phyloP scores from a whole-genome alignment of 225 moss, liverwort and hornwort species.

The Polytrichum formosum region DNA sequence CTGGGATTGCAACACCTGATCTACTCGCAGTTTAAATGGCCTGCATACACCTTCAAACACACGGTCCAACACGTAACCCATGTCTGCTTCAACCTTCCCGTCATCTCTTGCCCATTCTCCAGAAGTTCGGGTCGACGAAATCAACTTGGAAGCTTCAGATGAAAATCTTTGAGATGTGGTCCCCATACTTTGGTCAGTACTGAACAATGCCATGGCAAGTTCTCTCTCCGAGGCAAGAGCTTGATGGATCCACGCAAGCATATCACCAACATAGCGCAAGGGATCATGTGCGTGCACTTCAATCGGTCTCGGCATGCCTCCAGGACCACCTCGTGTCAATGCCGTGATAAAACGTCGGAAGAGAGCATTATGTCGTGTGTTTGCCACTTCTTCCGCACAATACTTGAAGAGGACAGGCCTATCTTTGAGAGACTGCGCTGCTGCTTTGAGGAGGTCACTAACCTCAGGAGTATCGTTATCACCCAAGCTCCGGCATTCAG shows the following conservation, averaged over 20 bases:
- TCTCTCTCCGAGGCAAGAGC: slow-evolving; percentile 97
- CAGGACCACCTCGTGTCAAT: slow-evolving; percentile 94
- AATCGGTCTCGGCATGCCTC: slow-evolving; percentile 98
- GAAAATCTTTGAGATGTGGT: slow-evolving; percentile 81
- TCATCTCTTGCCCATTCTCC: slow-evolving; percentile 77
- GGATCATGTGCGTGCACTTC: slow-evolving; percentile 99
- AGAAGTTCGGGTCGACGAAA: slow-evolving; percentile 43
- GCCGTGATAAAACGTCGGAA: slow-evolving; percentile 97
- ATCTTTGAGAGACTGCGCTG: slow-evolving; percentile 85
- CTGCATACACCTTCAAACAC: slow-evolving; percentile 98
- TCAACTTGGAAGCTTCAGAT: slow-evolving; percentile 65
- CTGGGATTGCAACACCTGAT: slow-evolving; percentile 96
- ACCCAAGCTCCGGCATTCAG: slow-evolving; percentile 94
- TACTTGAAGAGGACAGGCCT: slow-evolving; percentile 98
- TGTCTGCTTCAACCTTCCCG: slow-evolving; percentile 75
- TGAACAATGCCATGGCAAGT: slow-evolving; percentile 89
- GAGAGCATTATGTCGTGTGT: slow-evolving; percentile 93
- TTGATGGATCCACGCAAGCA: slow-evolving; percentile 99
- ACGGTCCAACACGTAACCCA: slow-evolving; percentile 89
- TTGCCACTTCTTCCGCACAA: slow-evolving; percentile 99
- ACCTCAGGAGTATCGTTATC: slow-evolving; percentile 99
- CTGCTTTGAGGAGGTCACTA: slow-evolving; percentile 84
- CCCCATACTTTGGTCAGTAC: slow-evolving; percentile 70
- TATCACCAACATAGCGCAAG: slow-evolving; percentile 96
- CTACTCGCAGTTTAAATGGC: slow-evolving; percentile 96